phyloP scores from a whole-genome alignment of 1,284 basidiomycete genomes.

The Hymenochaete sp. region DNA sequence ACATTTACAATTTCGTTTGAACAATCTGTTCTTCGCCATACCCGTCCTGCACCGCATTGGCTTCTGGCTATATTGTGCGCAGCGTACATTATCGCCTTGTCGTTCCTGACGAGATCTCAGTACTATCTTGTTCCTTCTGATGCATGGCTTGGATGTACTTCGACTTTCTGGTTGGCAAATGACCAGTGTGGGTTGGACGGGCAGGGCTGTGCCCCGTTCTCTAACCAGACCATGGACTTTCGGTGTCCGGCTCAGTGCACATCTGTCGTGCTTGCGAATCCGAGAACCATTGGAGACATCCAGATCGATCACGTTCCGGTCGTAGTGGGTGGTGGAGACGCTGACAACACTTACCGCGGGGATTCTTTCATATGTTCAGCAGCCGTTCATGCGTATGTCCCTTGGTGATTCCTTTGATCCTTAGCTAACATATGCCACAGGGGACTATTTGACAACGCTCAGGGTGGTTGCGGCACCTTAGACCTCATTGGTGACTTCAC shows the following conservation, averaged over 20 bases:
- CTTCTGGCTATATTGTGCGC: conserved; percentile 46
- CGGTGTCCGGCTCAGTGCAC: conserved; percentile 75
- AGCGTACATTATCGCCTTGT: conserved; percentile 63
- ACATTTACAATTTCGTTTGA: conserved; percentile 42
- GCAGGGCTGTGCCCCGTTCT: conserved; percentile 56
- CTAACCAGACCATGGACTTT: conserved; percentile 56
- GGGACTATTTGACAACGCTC: conserved; percentile 53
- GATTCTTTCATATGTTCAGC: conserved; percentile 84
- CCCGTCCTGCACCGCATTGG: conserved; percentile 42
- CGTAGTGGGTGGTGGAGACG: conserved; percentile 77
- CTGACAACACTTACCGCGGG: conserved; percentile 62
- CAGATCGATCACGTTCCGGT: conserved; percentile 63
- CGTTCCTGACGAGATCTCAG: conserved; percentile 65
- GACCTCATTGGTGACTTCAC: conserved; percentile 66
- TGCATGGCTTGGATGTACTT: conserved; percentile 59
- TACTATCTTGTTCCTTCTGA: conserved; percentile 58
- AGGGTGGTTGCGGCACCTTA: conserved; percentile 72
- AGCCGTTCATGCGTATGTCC: conserved; percentile 69
- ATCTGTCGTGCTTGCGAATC: conserved; percentile 63
- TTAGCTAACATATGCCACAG: conserved; percentile 31
- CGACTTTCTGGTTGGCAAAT: conserved; percentile 61
- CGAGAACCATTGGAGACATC: conserved; percentile 64
- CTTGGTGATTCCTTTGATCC: conserved; percentile 8
- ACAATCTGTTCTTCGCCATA: conserved; percentile 39
- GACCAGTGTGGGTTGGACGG: conserved; percentile 77